Conservation (phyloP, 352 stramenopile genomes). For the Blastocystis hominis region DNA sequence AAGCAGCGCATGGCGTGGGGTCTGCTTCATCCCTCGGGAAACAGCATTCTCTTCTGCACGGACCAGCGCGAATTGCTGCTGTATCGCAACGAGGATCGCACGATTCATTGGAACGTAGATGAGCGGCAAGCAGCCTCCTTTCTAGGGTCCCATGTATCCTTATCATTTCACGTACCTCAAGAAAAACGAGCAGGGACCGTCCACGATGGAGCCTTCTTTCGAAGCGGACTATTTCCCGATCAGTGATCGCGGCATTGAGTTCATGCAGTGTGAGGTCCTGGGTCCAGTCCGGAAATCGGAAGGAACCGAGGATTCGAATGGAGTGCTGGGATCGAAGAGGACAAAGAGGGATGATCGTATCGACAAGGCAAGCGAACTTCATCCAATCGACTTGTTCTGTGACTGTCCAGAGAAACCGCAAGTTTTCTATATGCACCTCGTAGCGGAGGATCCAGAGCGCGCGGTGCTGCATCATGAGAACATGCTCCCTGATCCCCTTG, state of each 20-base stretch:
- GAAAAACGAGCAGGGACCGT: constrained; percentile 7
- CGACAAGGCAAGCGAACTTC: not conserved
- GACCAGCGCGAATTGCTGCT: not conserved
- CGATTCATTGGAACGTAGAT: not conserved
- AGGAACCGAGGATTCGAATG: not conserved
- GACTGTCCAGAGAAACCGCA: not conserved
- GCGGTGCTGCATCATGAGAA: not conserved
- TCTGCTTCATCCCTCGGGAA: not conserved
- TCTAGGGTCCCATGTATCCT: constrained; percentile 16
- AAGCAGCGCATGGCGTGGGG: not conserved
- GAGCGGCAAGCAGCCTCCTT: not conserved
- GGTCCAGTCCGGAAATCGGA: too few relatives aligned
- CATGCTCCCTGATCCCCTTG: not conserved
- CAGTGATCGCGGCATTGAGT: not conserved
- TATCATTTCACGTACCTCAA: not conserved
- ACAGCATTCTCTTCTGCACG: constrained; percentile 11
- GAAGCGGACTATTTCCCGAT: not conserved
- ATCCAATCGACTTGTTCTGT: not conserved
- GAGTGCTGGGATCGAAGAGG: not conserved
- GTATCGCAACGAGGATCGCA: not conserved
- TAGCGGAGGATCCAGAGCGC: not conserved
- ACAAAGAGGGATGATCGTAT: not conserved
- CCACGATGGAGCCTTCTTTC: not conserved
- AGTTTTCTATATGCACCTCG: not conserved
- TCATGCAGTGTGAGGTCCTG: too few relatives aligned